phyloP scores from a whole-genome alignment of 441 rosid genomes.

The Metrosideros polymorpha region DNA sequence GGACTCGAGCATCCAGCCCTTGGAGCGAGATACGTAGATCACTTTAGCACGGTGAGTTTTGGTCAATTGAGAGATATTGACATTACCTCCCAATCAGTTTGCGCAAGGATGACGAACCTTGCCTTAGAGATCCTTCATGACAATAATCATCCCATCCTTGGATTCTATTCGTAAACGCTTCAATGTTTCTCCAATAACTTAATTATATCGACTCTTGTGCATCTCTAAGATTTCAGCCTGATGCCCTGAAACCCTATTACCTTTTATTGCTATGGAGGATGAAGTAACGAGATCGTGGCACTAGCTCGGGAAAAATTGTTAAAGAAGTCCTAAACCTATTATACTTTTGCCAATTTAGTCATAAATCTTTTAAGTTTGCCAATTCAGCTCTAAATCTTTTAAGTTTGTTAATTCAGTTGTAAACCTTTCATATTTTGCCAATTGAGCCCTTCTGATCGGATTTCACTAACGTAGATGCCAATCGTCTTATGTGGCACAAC shows the following conservation, averaged over 20 bases:
- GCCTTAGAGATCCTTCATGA: not conserved
- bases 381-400: too few relatives aligned
- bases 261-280: not conserved
- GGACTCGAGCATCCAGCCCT: not conserved
- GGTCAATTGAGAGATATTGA: not conserved
- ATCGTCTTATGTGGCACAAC: too few relatives aligned
- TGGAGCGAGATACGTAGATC: not conserved
- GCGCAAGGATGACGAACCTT: not conserved
- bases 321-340: too few relatives aligned
- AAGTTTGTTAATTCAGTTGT: too few relatives aligned
- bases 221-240: fast-evolving
- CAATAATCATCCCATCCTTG: not conserved
- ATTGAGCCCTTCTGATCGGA: too few relatives aligned
- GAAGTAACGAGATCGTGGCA: not conserved
- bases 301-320: too few relatives aligned
- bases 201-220: not conserved
- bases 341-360: too few relatives aligned
- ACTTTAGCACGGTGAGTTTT: not conserved
- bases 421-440: too few relatives aligned
- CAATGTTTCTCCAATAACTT: not conserved
- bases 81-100: not conserved
- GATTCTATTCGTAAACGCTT: fast-evolving
- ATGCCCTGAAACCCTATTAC: not conserved
- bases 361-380: too few relatives aligned
- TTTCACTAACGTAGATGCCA: too few relatives aligned